These are phyloP conservation scores for Candida labiduridarum DNA, from an alignment of 1,139 yeast genomes.

Conservation along the genomic window DNA sequence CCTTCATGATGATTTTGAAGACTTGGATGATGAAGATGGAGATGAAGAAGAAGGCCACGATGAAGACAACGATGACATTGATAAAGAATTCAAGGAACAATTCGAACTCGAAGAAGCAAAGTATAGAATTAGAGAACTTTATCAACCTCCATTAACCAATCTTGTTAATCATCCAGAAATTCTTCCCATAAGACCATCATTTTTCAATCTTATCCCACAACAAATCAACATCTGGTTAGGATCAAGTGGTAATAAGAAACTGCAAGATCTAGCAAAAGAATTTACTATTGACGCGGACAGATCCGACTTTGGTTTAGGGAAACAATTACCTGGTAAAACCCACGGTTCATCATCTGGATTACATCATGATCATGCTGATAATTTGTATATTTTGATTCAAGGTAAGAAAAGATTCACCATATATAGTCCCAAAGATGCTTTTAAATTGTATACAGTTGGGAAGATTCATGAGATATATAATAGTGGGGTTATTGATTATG, in stretches of 20 bases:
- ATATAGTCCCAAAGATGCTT: constrained; percentile 63
- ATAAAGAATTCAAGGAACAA: constrained; percentile 3
- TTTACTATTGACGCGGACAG: constrained; percentile 15
- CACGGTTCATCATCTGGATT: constrained; percentile 68
- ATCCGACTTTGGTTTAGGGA: constrained; percentile 40
- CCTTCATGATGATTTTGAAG: constrained; percentile 56
- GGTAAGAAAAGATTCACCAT: constrained; percentile 71
- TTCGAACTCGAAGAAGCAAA: constrained; percentile 26
- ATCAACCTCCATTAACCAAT: constrained; percentile 64
- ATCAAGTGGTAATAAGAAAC: constrained; percentile 3
- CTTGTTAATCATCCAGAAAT: constrained; percentile 25
- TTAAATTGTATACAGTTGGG: constrained; percentile 62
- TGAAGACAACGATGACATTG: constrained; percentile 12
- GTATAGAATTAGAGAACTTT: constrained; percentile 42
- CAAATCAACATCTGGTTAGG: constrained; percentile 81
- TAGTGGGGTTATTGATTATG: constrained; percentile 71
- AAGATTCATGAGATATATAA: constrained; percentile 48
- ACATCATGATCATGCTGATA: constrained; percentile 84
- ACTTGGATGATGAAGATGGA: constrained; percentile 24
- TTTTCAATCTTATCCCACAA: constrained; percentile 57
- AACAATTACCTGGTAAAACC: constrained; percentile 44
- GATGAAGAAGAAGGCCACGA: constrained; percentile 21
- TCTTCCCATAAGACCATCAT: constrained; percentile 45
- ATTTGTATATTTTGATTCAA: constrained; percentile 58
- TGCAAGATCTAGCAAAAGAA: not conserved